These are phyloP conservation scores for sunflower (Helianthus annuus) DNA, from an alignment of 129 eudicot genomes.

Conservation along the genomic window DNA sequence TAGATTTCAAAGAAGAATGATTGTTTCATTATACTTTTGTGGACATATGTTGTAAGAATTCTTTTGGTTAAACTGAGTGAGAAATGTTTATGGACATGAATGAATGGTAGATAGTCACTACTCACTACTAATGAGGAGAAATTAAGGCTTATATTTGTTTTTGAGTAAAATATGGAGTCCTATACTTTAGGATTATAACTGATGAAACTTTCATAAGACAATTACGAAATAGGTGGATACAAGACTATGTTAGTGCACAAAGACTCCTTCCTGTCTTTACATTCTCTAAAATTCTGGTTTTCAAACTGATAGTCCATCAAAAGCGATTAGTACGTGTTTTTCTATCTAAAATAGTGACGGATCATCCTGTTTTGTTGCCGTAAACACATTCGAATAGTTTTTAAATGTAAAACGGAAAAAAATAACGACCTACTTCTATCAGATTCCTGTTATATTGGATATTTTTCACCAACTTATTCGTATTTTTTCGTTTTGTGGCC, in stretches of 20 bases:
- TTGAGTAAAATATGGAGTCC: constrained; percentile 34
- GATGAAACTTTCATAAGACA: constrained; percentile 20
- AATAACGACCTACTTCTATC: neutral
- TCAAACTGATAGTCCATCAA: neutral
- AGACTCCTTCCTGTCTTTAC: constrained; percentile 23
- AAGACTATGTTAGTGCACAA: constrained; percentile 1
- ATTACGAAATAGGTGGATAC: constrained; percentile 17
- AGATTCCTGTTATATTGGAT: no score
- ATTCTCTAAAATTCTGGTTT: constrained; percentile 5
- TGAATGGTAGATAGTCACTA: constrained; percentile 25
- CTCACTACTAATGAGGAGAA: constrained; percentile 24
- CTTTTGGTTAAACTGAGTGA: constrained; percentile 18
- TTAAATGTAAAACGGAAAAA: neutral
- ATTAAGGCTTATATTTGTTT: constrained; percentile 25
- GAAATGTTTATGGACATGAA: constrained; percentile 30
- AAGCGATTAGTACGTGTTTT: neutral
- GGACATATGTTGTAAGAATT: constrained; percentile 12
- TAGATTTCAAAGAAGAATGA: constrained; percentile 14
- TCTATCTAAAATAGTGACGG: neutral
- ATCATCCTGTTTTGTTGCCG: neutral
- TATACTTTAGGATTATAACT: constrained; percentile 22
- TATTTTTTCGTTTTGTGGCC: no score
- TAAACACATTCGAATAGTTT: neutral
- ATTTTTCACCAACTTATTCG: no score
- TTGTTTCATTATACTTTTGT: constrained; percentile 15